phyloP scores from a whole-genome alignment of 352 stramenopile species.

The Phytophthora crassamura region DNA sequence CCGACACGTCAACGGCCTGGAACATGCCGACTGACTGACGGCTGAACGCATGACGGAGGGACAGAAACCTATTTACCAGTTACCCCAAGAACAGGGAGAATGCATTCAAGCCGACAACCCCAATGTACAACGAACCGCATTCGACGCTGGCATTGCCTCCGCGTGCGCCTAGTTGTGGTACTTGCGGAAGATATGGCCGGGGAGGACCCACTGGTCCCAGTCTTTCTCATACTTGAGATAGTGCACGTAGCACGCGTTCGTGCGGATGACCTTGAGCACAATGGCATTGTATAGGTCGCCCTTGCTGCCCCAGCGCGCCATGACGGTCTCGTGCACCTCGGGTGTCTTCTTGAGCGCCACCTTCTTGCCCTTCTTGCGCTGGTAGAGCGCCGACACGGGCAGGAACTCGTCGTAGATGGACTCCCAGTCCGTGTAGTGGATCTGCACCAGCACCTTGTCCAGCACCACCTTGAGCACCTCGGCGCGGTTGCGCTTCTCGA shows the following conservation, averaged over 20 bases:
- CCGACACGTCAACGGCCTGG: background rate
- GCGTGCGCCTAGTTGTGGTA: slow-evolving; percentile 35
- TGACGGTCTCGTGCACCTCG: slow-evolving; percentile 75
- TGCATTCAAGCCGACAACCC: slow-evolving; percentile 14
- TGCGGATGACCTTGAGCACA: slow-evolving; percentile 81
- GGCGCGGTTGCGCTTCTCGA: slow-evolving; percentile 76
- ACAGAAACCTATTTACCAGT: slow-evolving; percentile 14
- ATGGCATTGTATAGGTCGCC: slow-evolving; percentile 81
- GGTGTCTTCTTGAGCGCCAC: slow-evolving; percentile 67
- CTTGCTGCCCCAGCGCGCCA: slow-evolving; percentile 75
- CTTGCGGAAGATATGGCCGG: slow-evolving; percentile 84
- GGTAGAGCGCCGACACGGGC: slow-evolving; percentile 67
- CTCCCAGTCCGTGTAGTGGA: slow-evolving; percentile 84
- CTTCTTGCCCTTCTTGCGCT: slow-evolving; percentile 56
- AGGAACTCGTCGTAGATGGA: slow-evolving; percentile 87
- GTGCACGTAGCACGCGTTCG: slow-evolving; percentile 81
- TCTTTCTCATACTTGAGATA: slow-evolving; percentile 88
- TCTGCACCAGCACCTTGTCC: slow-evolving; percentile 78
- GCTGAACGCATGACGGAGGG: slow-evolving; percentile 1
- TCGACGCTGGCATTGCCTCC: slow-evolving; percentile 8
- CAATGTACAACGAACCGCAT: slow-evolving; percentile 29
- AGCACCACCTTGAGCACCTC: slow-evolving; percentile 68
- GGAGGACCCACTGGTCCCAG: slow-evolving; percentile 86
- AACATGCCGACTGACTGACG: slow-evolving; percentile 1
- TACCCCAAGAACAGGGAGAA: slow-evolving; percentile 13